Percentiles rank a stretch among this genome's conserved stretches.
phyloP scores from a whole-genome alignment of 2,329 filamentous ascomycete genomes.

The Nigrospora sphaerica region DNA sequence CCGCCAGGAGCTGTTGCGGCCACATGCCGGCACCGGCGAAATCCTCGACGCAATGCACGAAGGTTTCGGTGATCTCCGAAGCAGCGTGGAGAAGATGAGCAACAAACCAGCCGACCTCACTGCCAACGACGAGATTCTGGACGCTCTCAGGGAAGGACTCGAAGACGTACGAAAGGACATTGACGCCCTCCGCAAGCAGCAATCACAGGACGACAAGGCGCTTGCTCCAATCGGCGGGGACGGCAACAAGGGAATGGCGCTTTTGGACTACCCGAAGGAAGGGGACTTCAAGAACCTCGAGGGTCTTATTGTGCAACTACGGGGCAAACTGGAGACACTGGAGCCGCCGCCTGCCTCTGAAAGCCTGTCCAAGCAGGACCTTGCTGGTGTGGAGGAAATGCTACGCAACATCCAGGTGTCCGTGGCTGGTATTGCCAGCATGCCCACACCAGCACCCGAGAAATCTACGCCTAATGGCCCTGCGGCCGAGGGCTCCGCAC shows the following conservation, averaged over 20 bases:
- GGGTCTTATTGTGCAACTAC: constrained; percentile 71
- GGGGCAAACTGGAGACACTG: constrained; percentile 76
- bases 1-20: constrained; percentile 64
- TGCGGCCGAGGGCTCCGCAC: no score
- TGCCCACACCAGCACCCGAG: constrained; percentile 1
- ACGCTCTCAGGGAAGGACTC: constrained; percentile 78
- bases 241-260: constrained; percentile 36
- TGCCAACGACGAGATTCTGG: constrained; percentile 81
- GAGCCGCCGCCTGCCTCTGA: constrained; percentile 38
- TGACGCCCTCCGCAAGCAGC: constrained; percentile 61
- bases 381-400: constrained; percentile 37
- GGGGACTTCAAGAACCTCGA: constrained; percentile 84
- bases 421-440: constrained; percentile 21
- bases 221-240: constrained; percentile 42
- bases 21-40: constrained; percentile 69
- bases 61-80: constrained; percentile 69
- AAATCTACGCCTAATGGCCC: constrained; percentile 30
- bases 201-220: constrained; percentile 17
- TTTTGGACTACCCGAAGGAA: constrained; percentile 49
- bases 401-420: constrained; percentile 34
- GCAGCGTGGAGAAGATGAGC: constrained; percentile 68
- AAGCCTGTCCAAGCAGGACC: constrained; percentile 31
- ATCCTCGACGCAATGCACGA: constrained; percentile 87
- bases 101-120: constrained; percentile 79
- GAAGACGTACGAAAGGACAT: constrained; percentile 71